Conservation (phyloP, 2,329 filamentous ascomycete genomes). For the Exophiala sp. region DNA sequence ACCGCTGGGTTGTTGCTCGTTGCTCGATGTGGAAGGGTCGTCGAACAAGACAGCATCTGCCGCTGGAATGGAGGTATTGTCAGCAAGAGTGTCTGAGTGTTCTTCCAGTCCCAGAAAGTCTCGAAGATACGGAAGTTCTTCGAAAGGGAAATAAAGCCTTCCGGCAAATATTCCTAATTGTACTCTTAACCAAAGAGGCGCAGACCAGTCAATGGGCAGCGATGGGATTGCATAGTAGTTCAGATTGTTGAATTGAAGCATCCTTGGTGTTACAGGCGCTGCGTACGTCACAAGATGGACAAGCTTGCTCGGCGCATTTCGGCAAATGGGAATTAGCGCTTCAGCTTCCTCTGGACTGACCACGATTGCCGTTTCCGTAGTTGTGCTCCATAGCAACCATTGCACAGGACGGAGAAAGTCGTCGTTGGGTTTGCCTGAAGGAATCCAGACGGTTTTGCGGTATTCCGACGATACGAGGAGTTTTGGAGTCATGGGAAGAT, state of each 20-base stretch:
- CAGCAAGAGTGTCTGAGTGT: neutral
- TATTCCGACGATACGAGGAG: constrained; percentile 54
- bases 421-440: constrained; percentile 12
- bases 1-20: too few species aligned
- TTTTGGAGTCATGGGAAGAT: constrained; percentile 11
- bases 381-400: constrained; percentile 49
- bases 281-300: constrained; percentile 53
- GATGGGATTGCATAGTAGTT: constrained; percentile 42
- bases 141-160: constrained; percentile 26
- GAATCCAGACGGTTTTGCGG: constrained; percentile 40
- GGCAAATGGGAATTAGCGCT: constrained; percentile 44
- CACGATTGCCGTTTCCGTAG: constrained; percentile 31
- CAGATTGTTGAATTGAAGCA: constrained; percentile 45
- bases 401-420: constrained; percentile 56
- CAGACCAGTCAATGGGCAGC: constrained; percentile 11
- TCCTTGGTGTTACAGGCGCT: constrained; percentile 41
- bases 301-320: constrained; percentile 19
- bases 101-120: constrained; percentile 9
- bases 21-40: too few species aligned
- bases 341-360: constrained; percentile 62
- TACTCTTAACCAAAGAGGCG: constrained; percentile 16
- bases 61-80: too few species aligned
- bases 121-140: constrained; percentile 27
- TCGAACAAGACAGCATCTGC: too few species aligned
- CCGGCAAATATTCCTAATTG: constrained; percentile 16